Conservation (phyloP, 805 yeast species). For the Metschnikowia shivogae region DNA sequence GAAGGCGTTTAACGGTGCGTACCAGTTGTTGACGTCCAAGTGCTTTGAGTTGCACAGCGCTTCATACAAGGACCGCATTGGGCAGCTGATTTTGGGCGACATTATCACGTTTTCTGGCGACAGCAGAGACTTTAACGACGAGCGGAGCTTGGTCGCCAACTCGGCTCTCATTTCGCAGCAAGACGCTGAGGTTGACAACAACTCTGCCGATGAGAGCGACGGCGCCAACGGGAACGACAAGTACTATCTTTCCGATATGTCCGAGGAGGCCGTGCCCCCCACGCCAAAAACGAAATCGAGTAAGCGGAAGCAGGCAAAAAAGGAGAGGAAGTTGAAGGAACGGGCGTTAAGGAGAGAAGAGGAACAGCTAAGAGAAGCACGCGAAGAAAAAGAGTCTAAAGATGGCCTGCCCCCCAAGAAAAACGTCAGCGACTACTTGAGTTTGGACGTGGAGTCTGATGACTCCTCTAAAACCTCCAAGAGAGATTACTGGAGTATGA, state of each 20-base stretch:
- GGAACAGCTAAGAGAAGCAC: not conserved
- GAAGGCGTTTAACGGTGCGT: conserved; percentile 87
- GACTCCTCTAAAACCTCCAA: conserved; percentile 18
- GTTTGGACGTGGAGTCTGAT: conserved; percentile 19
- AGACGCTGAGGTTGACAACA: conserved; percentile 16
- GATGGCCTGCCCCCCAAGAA: not conserved
- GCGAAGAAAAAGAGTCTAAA: not conserved
- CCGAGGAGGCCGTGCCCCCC: conserved; percentile 31
- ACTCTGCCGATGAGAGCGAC: conserved; percentile 23
- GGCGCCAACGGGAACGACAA: conserved; percentile 37
- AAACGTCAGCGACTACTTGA: conserved; percentile 20
- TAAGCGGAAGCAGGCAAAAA: not conserved
- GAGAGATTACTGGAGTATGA: conserved; percentile 41
- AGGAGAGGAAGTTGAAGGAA: not conserved
- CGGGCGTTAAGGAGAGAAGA: not conserved
- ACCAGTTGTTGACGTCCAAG: conserved; percentile 65
- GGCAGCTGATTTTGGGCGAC: conserved; percentile 73
- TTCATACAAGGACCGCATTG: conserved; percentile 61
- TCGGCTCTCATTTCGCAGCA: conserved; percentile 46
- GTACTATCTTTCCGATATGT: conserved; percentile 42
- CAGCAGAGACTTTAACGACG: conserved; percentile 74
- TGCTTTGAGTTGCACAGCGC: conserved; percentile 71
- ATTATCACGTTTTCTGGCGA: conserved; percentile 72
- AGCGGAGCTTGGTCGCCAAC: conserved; percentile 58
- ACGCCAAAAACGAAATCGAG: not conserved